Evolutionary conservation across 176 grass and related monocot species (phyloP), one percentile per base, ranked within the genome.

Genomic region (Guadua angustifolia): DNA sequence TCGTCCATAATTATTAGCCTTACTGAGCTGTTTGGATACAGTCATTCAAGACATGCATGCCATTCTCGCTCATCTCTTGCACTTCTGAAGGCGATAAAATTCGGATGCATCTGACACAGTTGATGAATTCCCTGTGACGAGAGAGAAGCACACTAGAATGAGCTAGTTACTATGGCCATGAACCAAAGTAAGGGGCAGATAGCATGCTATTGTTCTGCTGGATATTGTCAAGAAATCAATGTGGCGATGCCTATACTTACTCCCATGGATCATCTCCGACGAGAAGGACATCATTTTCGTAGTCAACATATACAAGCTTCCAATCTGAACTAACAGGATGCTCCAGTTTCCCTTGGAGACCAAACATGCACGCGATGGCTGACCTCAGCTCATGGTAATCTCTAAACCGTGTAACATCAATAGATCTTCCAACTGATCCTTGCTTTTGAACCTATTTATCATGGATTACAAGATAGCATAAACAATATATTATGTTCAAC

Each of bases 231-330:
- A 3, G 0, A 18, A 71, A 62, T 1, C 5, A 12, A 50, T 36
- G 52, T 46, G 84, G 9, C 75, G 75, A 42, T 35, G 61, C 9
- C 2, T 29, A 64, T n/a, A 81, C 93, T 84, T 92, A 99, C 96
- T 99, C 93, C 93, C 96, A 99, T 33, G 96, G 96, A 84, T 99
- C 96, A 57, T 99, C 96, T 29, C 93, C 96, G 19, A 99, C 96
- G 0, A 99, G 89, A 82, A 99, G 96, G 71, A 95, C 89, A 11
- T 99, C 96, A 13, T 99, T 94, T 89, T 99, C 96, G 14, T 95
- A 99, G 88, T 95, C 96, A 0, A 99, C 93, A 13, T 99, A 99
- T 44, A 99, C 96, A 39, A 99, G 93, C 85, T 95, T 99, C 96
- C 96, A 99, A 22, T 95, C 89, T 44, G 93, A 95, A 86, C 72